A percentile compares a stretch with the other conserved stretches of the same genome.
Evolutionary conservation across 495 filamentous ascomycete species (phyloP).

Genomic region (Parathielavia appendiculata): DNA sequence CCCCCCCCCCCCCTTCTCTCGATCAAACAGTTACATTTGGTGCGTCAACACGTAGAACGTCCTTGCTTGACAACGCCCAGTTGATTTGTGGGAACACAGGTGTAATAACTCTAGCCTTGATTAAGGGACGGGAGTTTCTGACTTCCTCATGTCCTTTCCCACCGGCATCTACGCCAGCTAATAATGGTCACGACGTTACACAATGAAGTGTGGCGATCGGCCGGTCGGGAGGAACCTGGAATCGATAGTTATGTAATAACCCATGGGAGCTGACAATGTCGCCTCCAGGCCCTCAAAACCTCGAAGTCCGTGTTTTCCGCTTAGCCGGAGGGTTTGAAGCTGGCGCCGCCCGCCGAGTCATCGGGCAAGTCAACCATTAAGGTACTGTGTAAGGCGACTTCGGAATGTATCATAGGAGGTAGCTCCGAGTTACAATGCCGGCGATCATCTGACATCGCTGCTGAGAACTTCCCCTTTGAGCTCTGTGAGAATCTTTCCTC

Average conservation of each 20-base stretch:
- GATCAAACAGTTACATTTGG: not conserved
- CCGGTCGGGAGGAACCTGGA: not conserved
- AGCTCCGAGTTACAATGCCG: too few relatives aligned
- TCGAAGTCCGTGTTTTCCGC: conserved; percentile 1
- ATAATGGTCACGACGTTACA: conserved; percentile 1
- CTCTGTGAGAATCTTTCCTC: too few relatives aligned
- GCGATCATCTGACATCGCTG: not conserved
- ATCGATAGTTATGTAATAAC: not conserved
- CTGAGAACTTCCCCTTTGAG: not conserved
- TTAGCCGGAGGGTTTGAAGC: not conserved
- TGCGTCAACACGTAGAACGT: not conserved
- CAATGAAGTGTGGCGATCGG: conserved; percentile 1
- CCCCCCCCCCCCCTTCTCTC: not conserved
- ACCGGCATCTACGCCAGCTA: not conserved
- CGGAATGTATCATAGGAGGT: too few relatives aligned
- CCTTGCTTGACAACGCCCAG: not conserved
- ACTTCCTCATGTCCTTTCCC: not conserved
- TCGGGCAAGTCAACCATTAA: not conserved
- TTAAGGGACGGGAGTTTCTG: not conserved
- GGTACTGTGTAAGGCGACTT: too few relatives aligned
- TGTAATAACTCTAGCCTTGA: not conserved
- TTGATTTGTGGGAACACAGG: not conserved
- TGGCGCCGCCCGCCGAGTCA: conserved; percentile 3
- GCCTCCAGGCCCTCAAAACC: conserved; percentile 1
- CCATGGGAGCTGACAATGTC: conserved; percentile 9